A percentile compares a stretch with the other conserved stretches of the same genome.
Evolutionary conservation across 768 basidiomycete genomes (phyloP).

Genomic region (Leccinum subgranulosum): DNA sequence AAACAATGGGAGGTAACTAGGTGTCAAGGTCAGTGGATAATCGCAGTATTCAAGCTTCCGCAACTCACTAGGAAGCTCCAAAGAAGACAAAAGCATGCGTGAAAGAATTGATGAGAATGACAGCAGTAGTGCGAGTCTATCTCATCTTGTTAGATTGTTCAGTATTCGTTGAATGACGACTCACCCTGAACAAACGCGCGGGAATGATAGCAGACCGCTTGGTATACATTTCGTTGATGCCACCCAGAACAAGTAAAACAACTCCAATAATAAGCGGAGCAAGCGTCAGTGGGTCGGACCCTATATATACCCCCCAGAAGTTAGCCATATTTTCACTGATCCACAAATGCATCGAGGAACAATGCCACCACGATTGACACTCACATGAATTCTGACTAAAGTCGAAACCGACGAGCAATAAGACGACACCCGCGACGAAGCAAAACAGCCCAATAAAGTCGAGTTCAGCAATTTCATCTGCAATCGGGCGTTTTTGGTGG

Average conservation of each 20-base stretch:
- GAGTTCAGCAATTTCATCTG: conserved; percentile 59
- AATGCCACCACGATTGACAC: conserved; percentile 20
- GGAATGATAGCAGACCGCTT: conserved; percentile 69
- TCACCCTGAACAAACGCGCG: conserved; percentile 68
- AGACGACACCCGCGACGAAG: conserved; percentile 63
- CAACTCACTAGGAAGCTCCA: conserved; percentile 32
- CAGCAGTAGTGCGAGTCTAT: conserved; percentile 70
- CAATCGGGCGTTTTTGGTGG: conserved; percentile 53
- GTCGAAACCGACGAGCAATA: conserved; percentile 70
- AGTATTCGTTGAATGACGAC: not conserved
- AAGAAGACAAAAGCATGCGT: conserved; percentile 68
- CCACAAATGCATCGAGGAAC: not conserved
- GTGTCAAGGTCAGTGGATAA: not conserved
- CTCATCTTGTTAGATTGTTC: not conserved
- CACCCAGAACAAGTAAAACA: conserved; percentile 47
- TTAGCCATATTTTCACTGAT: not conserved
- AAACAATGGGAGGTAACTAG: conserved; percentile 67
- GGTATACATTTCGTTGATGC: conserved; percentile 60
- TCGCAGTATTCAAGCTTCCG: not conserved
- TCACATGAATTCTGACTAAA: conserved; percentile 64
- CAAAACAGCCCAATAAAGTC: conserved; percentile 68
- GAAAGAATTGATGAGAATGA: conserved; percentile 56
- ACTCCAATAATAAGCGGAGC: conserved; percentile 58
- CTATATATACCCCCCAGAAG: conserved; percentile 28
- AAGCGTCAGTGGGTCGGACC: conserved; percentile 60